These are phyloP conservation scores for Fusarium sp. DNA, from an alignment of 2,329 filamentous ascomycete species.

Conservation along the genomic window DNA sequence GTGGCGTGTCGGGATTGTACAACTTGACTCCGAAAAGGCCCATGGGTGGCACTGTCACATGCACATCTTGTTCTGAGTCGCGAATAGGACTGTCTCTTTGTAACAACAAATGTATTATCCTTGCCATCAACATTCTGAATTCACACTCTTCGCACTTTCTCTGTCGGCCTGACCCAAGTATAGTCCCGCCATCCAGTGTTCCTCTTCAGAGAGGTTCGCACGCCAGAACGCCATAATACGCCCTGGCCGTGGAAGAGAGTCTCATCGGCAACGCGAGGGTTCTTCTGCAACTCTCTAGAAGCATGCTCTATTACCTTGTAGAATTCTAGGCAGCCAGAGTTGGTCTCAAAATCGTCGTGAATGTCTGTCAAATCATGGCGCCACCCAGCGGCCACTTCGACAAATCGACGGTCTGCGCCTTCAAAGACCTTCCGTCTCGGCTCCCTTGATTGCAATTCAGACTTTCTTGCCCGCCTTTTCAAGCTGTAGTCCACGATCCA, in stretches of 20 bases:
- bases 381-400: not conserved
- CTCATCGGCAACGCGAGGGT: not conserved
- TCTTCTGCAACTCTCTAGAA: not conserved
- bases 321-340: not conserved
- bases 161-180: no score
- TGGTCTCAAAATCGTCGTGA: not conserved
- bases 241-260: not conserved
- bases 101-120: no score
- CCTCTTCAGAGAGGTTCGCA: not conserved
- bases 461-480: not conserved
- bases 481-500: not conserved
- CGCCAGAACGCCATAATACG: not conserved
- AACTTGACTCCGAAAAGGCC: no score
- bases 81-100: no score
- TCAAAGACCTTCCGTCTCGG: not conserved
- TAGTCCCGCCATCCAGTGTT: not conserved
- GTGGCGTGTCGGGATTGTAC: no score
- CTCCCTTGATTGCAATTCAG: not conserved
- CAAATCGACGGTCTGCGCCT: not conserved
- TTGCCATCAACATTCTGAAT: no score
- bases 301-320: not conserved
- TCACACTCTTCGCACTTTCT: no score
- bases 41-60: no score
- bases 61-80: no score
- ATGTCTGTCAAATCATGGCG: not conserved